Base-by-base conservation (phyloP, 1,284 basidiomycete genomes). In the Rhodotorula sp. region DNA sequence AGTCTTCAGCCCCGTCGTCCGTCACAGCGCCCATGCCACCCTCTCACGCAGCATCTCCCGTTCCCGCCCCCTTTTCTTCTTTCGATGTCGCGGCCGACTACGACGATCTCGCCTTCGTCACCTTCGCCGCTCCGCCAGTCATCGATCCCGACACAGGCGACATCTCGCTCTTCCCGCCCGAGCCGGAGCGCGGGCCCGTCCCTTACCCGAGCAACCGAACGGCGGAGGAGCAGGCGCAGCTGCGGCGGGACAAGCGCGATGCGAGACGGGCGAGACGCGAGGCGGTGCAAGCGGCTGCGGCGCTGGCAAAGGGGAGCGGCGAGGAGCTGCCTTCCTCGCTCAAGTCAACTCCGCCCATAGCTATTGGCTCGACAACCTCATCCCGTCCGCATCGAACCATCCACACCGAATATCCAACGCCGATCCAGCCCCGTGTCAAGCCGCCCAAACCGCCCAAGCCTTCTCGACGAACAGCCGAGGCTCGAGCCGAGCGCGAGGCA, bases 61-160 rank as follows among this genome's bases (percentile, higher is more conserved):
- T 44, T 18, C 10, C 30, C 13, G 5, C 57, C 10, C 50, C 47
- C 52, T 69, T 67, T 34, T 31, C 61, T 26, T 69, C 68, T 3
- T 65, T 63, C 44, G 48, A 60, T 30, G 68, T 67, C 34, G 40
- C 55, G 7, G 20, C 40, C 81, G 85, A 84, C 57, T 84, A 85
- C 53, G 84, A 87, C 55, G 87, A 85, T 78, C 82, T 87, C 74
- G 86, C 87, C 78, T 81, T 77, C 50, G 85, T 84, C 1, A 81
- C 84, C 5, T 28, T 62, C 26, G 5, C 47, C 44, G 5, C 40
- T 8, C n/a, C 34, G 0, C 37, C 20, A 28, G 47, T 22, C 52
- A 28, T 37, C 31, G 44, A 59, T 57, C 30, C 50, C 10, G 8
- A 20, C 31, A 20, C 52, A 2, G 44, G 47, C n/a, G 26, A 26